Base-by-base conservation (phyloP, 2,329 filamentous ascomycete genomes). In the Monosporascus ibericus region DNA sequence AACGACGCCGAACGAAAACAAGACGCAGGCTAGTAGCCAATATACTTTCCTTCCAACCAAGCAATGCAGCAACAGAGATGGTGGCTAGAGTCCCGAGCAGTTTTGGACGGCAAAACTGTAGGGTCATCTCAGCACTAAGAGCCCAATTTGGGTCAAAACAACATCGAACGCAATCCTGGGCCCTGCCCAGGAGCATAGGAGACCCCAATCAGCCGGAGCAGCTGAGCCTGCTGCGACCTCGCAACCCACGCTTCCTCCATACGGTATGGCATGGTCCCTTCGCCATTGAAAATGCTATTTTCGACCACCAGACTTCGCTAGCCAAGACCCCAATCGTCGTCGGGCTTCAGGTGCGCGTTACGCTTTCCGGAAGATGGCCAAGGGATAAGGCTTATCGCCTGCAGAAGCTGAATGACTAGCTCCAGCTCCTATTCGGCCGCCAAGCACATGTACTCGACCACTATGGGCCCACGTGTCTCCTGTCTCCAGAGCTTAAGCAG, bases 381-480 rank as follows among this genome's bases (percentile, higher is more conserved):
- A 58, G 60, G 56, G 52, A 58, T 53, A 49, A 56, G 55, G 55
- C 54, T 54, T 57, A 48, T 57, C 57, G 55, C 56, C 51, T 61
- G 58, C 60, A 65, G 58, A 54, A 63, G 63, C 63, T 65, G 63
- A 65, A 64, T 55, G 11, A 56, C 38, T 56, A 55, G 39, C 39
- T 20, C 22, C 18, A 22, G 40, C 50, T 55, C 44, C 58, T 60
- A 58, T 59, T 53, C 48, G 51, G 48, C n/a, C 51, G 55, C 55
- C 55, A 58, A 58, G 54, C 42, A 53, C 24, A 9, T 15, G 30
- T 9, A 14, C 30, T 18, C 11, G 20, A 42, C 22, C 18, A 42
- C 9, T 18, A 24, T 18, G 9, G 39, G 18, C 39, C 39, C 39
- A 42, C 39, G 39, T 20, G 39, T 14, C 11, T 1, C 30, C 30